A percentile compares a stretch with the other conserved stretches of the same genome.
Conservation (phyloP, 139 green algal genomes). For the Closterium sp. region DNA sequence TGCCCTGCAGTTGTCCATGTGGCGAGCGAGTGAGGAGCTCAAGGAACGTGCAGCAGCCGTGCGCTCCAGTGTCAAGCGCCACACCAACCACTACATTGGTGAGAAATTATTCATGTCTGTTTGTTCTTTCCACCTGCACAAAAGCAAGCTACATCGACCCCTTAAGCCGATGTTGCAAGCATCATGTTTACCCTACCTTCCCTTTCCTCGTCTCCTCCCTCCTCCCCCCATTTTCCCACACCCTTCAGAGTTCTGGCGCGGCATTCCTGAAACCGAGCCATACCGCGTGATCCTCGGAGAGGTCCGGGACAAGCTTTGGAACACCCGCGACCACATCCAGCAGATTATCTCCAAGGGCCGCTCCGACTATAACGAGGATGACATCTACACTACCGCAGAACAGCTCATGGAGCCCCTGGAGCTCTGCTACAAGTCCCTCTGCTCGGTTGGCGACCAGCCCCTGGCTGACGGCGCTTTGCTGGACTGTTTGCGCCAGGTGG, state of each 20-base stretch:
- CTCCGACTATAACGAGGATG: conserved; percentile 15
- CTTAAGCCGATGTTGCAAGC: too few species aligned
- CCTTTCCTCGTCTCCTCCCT: not conserved
- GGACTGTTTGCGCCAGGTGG: conserved; percentile 87
- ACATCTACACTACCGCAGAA: conserved; percentile 63
- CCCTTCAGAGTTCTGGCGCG: conserved; percentile 54
- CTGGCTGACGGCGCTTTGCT: conserved; percentile 88
- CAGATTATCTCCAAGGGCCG: conserved; percentile 45
- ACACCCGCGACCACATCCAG: conserved; percentile 83
- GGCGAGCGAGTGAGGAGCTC: conserved; percentile 71
- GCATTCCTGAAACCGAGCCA: conserved; percentile 67
- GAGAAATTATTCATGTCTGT: not conserved
- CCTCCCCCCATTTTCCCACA: not conserved
- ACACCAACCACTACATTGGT: conserved; percentile 40
- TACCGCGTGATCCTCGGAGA: conserved; percentile 88
- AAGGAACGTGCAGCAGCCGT: conserved; percentile 38
- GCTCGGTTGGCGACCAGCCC: conserved; percentile 76
- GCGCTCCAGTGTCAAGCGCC: conserved; percentile 4
- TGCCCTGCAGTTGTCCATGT: conserved; percentile 81
- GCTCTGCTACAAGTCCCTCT: conserved; percentile 83
- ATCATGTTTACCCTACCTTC: not conserved
- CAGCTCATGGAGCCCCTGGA: conserved; percentile 74
- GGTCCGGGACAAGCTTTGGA: conserved; percentile 79
- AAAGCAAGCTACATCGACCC: too few species aligned
- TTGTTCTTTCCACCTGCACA: not conserved